A percentile compares a stretch with the other conserved stretches of the same genome.
Conservation (phyloP, 768 basidiomycete species). For the Coprinopsis sp. region DNA sequence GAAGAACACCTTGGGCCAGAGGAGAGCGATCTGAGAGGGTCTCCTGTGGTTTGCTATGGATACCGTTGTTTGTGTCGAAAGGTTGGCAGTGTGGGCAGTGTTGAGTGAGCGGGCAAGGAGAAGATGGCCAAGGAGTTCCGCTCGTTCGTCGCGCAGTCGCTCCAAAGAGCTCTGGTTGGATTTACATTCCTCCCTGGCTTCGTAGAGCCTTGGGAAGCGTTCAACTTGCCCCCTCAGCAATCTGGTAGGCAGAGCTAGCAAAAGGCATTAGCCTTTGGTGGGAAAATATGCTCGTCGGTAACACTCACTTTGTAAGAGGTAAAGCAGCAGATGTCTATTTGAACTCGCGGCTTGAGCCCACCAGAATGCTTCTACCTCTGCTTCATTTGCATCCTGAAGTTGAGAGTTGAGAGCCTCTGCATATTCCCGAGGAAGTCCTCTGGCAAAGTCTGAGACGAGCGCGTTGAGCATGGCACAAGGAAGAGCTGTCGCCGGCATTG, state of each 20-base stretch:
- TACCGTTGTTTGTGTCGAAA: background rate
- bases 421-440: too few relatives aligned
- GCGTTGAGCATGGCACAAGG: too few relatives aligned
- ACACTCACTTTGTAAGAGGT: background rate
- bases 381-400: slow-evolving; percentile 60
- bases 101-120: slow-evolving; percentile 21
- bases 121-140: slow-evolving; percentile 62
- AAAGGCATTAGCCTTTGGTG: slow-evolving; percentile 36
- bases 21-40: slow-evolving; percentile 60
- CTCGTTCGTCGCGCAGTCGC: slow-evolving; percentile 61
- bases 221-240: slow-evolving; percentile 20
- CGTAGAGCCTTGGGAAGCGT: slow-evolving; percentile 38
- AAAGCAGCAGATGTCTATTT: slow-evolving; percentile 1
- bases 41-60: slow-evolving; percentile 43
- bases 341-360: slow-evolving; percentile 75
- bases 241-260: slow-evolving; percentile 72
- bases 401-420: slow-evolving; percentile 59
- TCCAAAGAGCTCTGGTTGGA: slow-evolving; percentile 57
- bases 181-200: slow-evolving; percentile 59
- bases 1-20: slow-evolving; percentile 76
- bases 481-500: too few relatives aligned
- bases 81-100: background rate
- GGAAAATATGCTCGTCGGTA: background rate
- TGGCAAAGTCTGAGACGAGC: too few relatives aligned
- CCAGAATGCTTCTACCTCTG: slow-evolving; percentile 79